Conservation (phyloP, 371 early-diverging fungal genomes). For the Saksenaea oblongispora region DNA sequence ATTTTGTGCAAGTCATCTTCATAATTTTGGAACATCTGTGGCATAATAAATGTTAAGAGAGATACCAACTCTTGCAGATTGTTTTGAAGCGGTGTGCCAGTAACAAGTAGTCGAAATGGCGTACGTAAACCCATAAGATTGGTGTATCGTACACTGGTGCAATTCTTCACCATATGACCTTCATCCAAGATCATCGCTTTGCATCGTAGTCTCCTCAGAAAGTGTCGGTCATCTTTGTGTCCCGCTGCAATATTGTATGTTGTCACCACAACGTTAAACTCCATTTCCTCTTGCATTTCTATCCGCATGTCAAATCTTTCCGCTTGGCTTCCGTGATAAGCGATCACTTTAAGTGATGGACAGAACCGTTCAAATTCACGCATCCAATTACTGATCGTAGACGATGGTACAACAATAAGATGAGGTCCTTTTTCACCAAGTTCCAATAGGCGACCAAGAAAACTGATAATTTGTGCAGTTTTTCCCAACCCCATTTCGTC, state of each 20-base stretch:
- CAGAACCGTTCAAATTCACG: constrained; percentile 82
- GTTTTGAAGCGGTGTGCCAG: constrained; percentile 89
- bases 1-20: constrained; percentile 54
- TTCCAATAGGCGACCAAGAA: constrained; percentile 71
- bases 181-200: constrained; percentile 89
- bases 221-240: constrained; percentile 71
- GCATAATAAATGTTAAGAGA: constrained; percentile 93
- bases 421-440: constrained; percentile 69
- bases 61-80: constrained; percentile 82
- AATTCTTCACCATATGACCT: constrained; percentile 93
- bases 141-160: constrained; percentile 80
- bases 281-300: constrained; percentile 35
- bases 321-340: constrained; percentile 74
- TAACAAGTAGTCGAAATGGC: constrained; percentile 72
- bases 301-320: constrained; percentile 65
- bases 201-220: constrained; percentile 58
- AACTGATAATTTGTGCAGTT: constrained; percentile 93
- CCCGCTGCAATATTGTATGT: constrained; percentile 81
- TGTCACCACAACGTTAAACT: constrained; percentile 62
- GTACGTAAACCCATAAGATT: constrained; percentile 62
- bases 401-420: constrained; percentile 87
- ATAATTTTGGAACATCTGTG: constrained; percentile 73
- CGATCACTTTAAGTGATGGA: constrained; percentile 63
- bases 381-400: constrained; percentile 89
- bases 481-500: constrained; percentile 99